Evolutionary conservation across 116 monocot genomes (phyloP).

Genomic region (Papilionanthe hybrid): DNA sequence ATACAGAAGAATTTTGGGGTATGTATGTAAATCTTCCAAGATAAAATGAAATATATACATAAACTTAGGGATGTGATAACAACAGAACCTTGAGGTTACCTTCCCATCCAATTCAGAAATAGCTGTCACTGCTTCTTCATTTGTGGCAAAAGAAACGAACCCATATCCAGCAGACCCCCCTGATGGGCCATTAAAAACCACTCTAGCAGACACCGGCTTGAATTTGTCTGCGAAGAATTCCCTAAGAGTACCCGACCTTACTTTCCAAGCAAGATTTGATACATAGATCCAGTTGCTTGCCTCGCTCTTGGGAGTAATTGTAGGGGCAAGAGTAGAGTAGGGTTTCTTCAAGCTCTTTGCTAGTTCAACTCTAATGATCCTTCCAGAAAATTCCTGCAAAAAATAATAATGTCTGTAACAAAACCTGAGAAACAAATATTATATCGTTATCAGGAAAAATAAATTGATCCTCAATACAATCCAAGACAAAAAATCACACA

Average conservation of each 20-base stretch:
- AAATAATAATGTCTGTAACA: neutral
- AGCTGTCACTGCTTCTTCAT: slow-evolving; percentile 70
- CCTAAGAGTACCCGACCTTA: slow-evolving; percentile 48
- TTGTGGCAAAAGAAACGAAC: slow-evolving; percentile 69
- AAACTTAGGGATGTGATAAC: neutral
- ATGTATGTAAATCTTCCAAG: no score
- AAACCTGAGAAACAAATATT: neutral
- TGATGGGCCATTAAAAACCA: slow-evolving; percentile 47
- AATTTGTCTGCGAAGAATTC: slow-evolving; percentile 51
- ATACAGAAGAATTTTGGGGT: no score
- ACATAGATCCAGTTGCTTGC: slow-evolving; percentile 52
- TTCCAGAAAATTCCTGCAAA: slow-evolving; percentile 52
- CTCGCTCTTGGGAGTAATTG: slow-evolving; percentile 11
- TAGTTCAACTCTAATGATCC: slow-evolving; percentile 68
- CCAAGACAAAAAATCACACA: neutral
- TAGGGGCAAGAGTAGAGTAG: slow-evolving; percentile 11
- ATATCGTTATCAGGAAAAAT: neutral
- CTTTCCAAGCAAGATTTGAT: slow-evolving; percentile 82
- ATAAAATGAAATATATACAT: neutral
- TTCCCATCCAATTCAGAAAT: slow-evolving; percentile 67
- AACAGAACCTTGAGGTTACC: slow-evolving; percentile 22
- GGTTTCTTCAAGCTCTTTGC: slow-evolving; percentile 62
- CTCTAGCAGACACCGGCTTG: slow-evolving; percentile 48
- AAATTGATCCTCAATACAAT: neutral
- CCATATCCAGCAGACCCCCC: slow-evolving; percentile 76